phyloP scores from a whole-genome alignment of 176 grass and related monocot species.

The Aegilops sharonensis region DNA sequence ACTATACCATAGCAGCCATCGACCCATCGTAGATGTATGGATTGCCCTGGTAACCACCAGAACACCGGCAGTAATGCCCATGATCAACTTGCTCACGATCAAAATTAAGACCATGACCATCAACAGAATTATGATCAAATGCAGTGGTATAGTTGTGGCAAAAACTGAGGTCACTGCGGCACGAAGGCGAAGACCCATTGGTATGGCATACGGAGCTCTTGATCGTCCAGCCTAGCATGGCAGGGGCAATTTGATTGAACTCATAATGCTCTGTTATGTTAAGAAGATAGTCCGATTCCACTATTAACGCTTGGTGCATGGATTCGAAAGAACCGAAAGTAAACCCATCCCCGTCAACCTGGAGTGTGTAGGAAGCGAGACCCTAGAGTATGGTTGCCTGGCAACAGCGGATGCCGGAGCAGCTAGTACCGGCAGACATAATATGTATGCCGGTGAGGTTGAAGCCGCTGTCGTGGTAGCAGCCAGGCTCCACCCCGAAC shows the following conservation, averaged over 20 bases:
- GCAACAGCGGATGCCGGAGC: constrained; percentile 39
- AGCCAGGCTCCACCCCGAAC: constrained; percentile 38
- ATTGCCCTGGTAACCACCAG: not conserved
- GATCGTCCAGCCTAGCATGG: constrained; percentile 48
- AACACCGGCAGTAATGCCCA: not conserved
- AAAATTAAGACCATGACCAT: too few species aligned
- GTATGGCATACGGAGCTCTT: constrained; percentile 10
- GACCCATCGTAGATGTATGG: not conserved
- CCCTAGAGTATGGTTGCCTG: not conserved
- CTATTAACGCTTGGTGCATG: not conserved
- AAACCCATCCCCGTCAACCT: not conserved
- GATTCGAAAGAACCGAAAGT: too few species aligned
- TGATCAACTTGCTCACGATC: not conserved
- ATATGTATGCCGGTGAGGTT: constrained; percentile 27
- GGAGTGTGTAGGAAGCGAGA: not conserved
- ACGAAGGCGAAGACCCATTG: not conserved
- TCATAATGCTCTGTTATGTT: not conserved
- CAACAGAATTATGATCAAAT: not conserved
- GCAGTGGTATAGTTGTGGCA: not conserved
- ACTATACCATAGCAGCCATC: not conserved
- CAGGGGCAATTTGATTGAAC: not conserved
- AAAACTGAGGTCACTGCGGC: not conserved
- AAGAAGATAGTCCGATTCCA: not conserved
- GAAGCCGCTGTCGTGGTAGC: constrained; percentile 37
- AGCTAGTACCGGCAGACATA: not conserved